Base-by-base conservation (phyloP, 2,329 filamentous ascomycete genomes). In the Cladophialophora exuberans region DNA sequence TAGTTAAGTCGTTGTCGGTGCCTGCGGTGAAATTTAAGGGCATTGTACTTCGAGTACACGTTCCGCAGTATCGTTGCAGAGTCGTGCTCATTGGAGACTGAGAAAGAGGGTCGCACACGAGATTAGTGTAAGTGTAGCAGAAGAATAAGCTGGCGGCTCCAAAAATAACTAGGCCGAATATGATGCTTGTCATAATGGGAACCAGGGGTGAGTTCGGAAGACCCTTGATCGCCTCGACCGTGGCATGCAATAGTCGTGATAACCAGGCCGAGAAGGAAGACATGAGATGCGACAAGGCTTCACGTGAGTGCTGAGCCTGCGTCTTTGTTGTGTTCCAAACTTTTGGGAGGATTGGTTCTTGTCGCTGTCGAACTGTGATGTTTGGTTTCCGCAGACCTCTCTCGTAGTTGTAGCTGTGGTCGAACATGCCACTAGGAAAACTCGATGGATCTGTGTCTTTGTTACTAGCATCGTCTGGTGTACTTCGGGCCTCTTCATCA, bases 391-490 rank as follows among this genome's bases (percentile, higher is more conserved):
- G 52, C 22, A 62, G 47, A 18, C 62, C 62, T 44, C 62, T 38
- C 50, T 64, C 62, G 30, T 63, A 64, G 39, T 63, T 64, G 53
- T 64, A 64, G 38, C 62, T 64, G 31, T 63, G 57, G 28, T 64
- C 59, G 45, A 63, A 60, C 15, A 63, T 61, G 4, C 61, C 62
- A 47, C 61, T 64, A 18, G 62, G 62, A 44, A 64, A 63, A 41
- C 59, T 62, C 4, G 62, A 64, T 10, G 62, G 61, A 11, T 62
- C 60, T 20, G 60, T 60, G n/a, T 52, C 60, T 35, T 54, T 58
- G 31, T 48, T 42, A 13, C 38, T 51, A 18, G 54, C 57, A 31
- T 60, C 48, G 28, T 60, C 57, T 17, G 49, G 38, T 17, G 33
- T 55, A 38, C 38, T 49, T 13, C 38, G 52, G 11, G 25, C 18